phyloP scores from a whole-genome alignment of 371 early-diverging fungal genomes.

The Rhizopus delemar region DNA sequence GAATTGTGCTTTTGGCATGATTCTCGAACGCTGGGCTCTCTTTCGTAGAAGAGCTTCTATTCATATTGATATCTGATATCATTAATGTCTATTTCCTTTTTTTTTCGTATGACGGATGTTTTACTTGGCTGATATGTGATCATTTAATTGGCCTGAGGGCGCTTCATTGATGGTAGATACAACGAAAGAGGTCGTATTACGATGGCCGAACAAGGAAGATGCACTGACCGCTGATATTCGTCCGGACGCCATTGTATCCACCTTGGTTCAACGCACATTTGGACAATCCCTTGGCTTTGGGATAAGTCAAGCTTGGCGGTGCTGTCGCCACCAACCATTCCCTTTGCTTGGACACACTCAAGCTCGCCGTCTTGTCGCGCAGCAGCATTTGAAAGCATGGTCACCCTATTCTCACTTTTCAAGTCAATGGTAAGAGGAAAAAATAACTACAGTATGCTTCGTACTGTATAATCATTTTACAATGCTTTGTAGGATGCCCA shows the following conservation, averaged over 20 bases:
- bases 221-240: slow-evolving; percentile 19
- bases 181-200: slow-evolving; percentile 14
- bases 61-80: no score
- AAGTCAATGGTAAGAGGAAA: no score
- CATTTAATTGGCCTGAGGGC: no score
- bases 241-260: slow-evolving; percentile 33
- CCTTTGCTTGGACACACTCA: slow-evolving; percentile 32
- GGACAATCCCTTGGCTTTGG: slow-evolving; percentile 31
- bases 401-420: no score
- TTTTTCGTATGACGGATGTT: no score
- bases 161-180: slow-evolving; percentile 5
- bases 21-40: no score
- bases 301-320: slow-evolving; percentile 32
- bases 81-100: no score
- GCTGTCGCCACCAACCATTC: slow-evolving; percentile 31
- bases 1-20: no score
- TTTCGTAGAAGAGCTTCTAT: no score
- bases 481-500: slow-evolving; percentile 19
- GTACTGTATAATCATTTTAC: slow-evolving; percentile 26
- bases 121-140: no score
- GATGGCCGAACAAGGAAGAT: slow-evolving; percentile 22
- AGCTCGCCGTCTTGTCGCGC: slow-evolving; percentile 27
- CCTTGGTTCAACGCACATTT: slow-evolving; percentile 32
- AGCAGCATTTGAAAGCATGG: not conserved
- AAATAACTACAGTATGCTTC: slow-evolving; percentile 20